Base-by-base conservation (phyloP, 352 stramenopile genomes). In the Plasmopara viticola region DNA sequence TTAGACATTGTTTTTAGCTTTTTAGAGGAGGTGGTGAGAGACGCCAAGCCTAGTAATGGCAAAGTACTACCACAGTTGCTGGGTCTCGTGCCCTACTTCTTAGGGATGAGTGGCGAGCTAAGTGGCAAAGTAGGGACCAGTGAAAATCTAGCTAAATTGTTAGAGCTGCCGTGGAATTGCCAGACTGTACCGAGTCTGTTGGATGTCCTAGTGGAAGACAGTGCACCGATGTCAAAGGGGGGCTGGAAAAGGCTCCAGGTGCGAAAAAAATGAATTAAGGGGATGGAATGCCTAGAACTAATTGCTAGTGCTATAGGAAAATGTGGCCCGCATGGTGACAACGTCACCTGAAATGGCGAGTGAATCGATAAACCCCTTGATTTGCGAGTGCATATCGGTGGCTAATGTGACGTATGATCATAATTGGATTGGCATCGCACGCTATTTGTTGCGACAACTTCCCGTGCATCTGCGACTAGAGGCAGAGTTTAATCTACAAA, bases 401-500 rank as follows among this genome's bases (percentile, higher is more conserved):
- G 74, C 74, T 0, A 72, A 64, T 48, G 68, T 75, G 17, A 75
- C 65, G 0, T 47, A 66, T 14, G 57, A 70, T 25, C 55, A 58
- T 15, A 61, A 68, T 25, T 90, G 80, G 80, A 66, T 90, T 47
- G 43, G 49, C 10, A 64, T 86, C 29, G 66, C 66, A 13, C 74
- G 80, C 2, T 62, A 71, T 43, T 46, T 90, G 33, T 53, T 86
- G 17, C 64, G 68, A 8, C 64, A 77, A 17, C 56, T 90, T 29
- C 72, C 77, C 0, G 39, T 66, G n/a, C 66, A 83, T 40, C 48
- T 84, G 15, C 62, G 77, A 37, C 76, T 84, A 49, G 80, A 89
- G 40, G 74, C 78, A 6, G 80, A 90, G 20, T 90, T 90, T 47
- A 87, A 80, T 41, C 56, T 90, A 6, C 80, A 89, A 58, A 88